These are phyloP conservation scores for Hygrocybe coccinea DNA, from an alignment of 768 basidiomycete genomes.

Conservation along the genomic window DNA sequence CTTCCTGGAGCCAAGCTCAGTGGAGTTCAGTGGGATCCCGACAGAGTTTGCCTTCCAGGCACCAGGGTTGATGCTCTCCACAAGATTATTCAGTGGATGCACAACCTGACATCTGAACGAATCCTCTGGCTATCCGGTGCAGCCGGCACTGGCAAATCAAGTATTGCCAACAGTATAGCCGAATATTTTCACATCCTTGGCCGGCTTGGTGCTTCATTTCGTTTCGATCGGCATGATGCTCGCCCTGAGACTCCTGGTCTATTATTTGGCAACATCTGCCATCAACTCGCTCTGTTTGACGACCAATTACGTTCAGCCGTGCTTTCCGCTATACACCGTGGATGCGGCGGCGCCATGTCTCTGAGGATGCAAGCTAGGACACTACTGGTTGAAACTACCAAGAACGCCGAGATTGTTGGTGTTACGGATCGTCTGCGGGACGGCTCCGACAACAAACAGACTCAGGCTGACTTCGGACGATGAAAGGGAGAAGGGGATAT, in stretches of 20 bases:
- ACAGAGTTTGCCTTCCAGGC: slow-evolving; percentile 8
- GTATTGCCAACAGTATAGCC: slow-evolving; percentile 1
- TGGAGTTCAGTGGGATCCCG: slow-evolving; percentile 7
- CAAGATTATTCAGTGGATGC: slow-evolving; percentile 17
- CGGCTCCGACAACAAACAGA: too few species aligned
- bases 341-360: neutral
- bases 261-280: slow-evolving; percentile 4
- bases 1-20: neutral
- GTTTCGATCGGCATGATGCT: slow-evolving; percentile 1
- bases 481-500: too few species aligned
- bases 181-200: slow-evolving; percentile 1
- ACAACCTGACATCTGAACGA: slow-evolving; percentile 11
- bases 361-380: neutral
- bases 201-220: slow-evolving; percentile 3
- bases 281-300: slow-evolving; percentile 1
- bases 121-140: slow-evolving; percentile 15
- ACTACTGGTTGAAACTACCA: slow-evolving; percentile 2
- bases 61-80: slow-evolving; percentile 12
- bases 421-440: too few species aligned
- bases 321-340: neutral
- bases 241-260: neutral
- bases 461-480: too few species aligned
- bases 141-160: slow-evolving; percentile 8
- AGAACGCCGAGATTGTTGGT: neutral
- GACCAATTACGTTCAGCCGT: neutral